A percentile compares a stretch with the other conserved stretches of the same genome.
Conservation (phyloP, 2,329 filamentous ascomycete genomes). For the Fusarium duplospermum region DNA sequence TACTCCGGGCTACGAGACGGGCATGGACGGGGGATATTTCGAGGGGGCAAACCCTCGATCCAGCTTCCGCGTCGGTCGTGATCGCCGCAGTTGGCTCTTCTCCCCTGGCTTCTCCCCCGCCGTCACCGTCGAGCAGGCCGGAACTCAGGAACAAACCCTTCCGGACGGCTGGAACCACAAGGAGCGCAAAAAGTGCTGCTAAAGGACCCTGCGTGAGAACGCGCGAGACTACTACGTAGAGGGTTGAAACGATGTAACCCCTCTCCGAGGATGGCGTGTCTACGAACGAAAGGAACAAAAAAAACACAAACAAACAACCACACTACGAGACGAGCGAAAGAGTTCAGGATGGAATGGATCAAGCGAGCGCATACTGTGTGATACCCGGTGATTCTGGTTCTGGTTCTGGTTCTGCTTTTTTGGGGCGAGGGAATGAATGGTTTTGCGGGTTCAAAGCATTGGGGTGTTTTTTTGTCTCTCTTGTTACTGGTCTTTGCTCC, state of each 20-base stretch:
- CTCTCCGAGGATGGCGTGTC: slow-evolving; percentile 6
- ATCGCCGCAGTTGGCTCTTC: slow-evolving; percentile 70
- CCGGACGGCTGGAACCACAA: slow-evolving; percentile 37
- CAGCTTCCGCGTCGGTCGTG: slow-evolving; percentile 69
- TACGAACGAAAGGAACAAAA: neutral
- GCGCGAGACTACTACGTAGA: neutral
- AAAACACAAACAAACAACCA: slow-evolving; percentile 8
- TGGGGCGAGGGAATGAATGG: neutral
- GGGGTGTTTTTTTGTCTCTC: slow-evolving; percentile 19
- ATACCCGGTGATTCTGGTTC: slow-evolving; percentile 41
- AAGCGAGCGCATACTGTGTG: slow-evolving; percentile 37
- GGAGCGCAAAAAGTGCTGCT: slow-evolving; percentile 48
- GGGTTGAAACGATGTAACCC: slow-evolving; percentile 15
- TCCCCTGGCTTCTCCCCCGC: slow-evolving; percentile 65
- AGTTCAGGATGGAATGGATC: slow-evolving; percentile 36
- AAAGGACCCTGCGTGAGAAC: neutral
- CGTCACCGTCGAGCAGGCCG: slow-evolving; percentile 60
- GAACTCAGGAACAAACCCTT: slow-evolving; percentile 45
- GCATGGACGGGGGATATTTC: slow-evolving; percentile 63
- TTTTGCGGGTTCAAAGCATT: slow-evolving; percentile 29
- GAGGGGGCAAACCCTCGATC: slow-evolving; percentile 59
- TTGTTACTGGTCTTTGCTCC: slow-evolving; percentile 15
- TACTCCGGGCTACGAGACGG: slow-evolving; percentile 59
- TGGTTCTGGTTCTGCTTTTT: slow-evolving; percentile 27
- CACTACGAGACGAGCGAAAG: slow-evolving; percentile 18